Percentiles rank a stretch among this genome's conserved stretches.
Conservation (phyloP, 805 yeast genomes). For the Zygosaccharomyces siamensis region DNA sequence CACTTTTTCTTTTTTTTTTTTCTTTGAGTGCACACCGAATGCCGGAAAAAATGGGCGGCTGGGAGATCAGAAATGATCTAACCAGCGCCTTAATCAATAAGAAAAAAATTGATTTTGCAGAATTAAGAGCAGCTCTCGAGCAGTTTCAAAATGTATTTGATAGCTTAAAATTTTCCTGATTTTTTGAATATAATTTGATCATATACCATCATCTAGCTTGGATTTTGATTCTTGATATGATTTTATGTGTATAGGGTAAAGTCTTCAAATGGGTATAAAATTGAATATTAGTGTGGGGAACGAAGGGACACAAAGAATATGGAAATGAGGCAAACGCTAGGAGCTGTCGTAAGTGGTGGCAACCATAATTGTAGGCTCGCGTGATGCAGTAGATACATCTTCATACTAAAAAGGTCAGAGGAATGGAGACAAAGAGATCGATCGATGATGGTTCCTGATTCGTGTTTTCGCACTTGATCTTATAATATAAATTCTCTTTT, state of each 20-base stretch:
- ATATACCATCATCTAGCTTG: not conserved
- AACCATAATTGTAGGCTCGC: not conserved
- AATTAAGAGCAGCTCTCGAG: not conserved
- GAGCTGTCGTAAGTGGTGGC: not conserved
- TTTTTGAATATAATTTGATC: not conserved
- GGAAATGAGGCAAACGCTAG: not conserved
- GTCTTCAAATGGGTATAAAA: not conserved
- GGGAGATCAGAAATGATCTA: constrained; percentile 1
- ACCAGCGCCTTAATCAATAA: not conserved
- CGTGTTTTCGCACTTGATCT: constrained; percentile 4
- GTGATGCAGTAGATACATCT: not conserved
- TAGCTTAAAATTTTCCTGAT: not conserved
- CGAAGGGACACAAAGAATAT: too few species aligned
- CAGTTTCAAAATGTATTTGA: not conserved
- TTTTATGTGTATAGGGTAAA: not conserved
- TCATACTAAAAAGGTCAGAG: not conserved
- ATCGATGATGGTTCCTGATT: not conserved
- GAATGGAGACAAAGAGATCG: not conserved
- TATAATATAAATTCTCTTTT: not conserved
- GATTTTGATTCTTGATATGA: not conserved
- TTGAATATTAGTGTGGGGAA: not conserved
- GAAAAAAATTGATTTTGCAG: not conserved
- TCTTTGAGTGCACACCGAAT: not conserved
- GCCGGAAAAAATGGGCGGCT: constrained; percentile 6
- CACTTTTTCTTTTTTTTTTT: not conserved